Evolutionary conservation across 345 rosid species (phyloP).

Genomic region (Acer yangbiense): DNA sequence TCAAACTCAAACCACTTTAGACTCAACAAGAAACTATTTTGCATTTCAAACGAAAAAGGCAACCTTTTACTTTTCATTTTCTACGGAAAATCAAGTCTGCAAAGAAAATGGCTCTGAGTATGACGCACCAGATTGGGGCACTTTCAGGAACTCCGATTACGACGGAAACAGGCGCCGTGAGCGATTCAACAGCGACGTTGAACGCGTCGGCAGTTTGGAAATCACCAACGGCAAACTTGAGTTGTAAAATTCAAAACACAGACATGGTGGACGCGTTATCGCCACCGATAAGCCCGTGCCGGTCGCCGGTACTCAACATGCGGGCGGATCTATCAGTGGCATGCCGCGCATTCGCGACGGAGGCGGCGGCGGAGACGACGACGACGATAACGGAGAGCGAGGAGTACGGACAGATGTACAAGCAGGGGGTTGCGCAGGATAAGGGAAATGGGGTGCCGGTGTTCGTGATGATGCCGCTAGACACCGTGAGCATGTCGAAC

Average conservation of each 20-base stretch:
- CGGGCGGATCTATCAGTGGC: slow-evolving; percentile 72
- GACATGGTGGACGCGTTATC: slow-evolving; percentile 33
- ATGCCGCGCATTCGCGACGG: slow-evolving; percentile 58
- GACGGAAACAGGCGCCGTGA: slow-evolving; percentile 31
- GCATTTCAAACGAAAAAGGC: not conserved
- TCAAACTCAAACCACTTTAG: not conserved
- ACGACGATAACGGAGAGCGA: slow-evolving; percentile 18
- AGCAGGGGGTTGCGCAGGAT: slow-evolving; percentile 36
- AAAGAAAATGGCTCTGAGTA: slow-evolving; percentile 62
- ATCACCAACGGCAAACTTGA: slow-evolving; percentile 35
- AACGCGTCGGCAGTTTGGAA: slow-evolving; percentile 63
- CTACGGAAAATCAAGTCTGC: not conserved
- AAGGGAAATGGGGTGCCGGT: slow-evolving; percentile 80
- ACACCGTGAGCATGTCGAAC: slow-evolving; percentile 81
- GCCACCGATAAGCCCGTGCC: slow-evolving; percentile 73
- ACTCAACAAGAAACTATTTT: not conserved
- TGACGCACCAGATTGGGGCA: slow-evolving; percentile 70
- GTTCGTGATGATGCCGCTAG: slow-evolving; percentile 98
- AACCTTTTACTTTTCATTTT: not conserved
- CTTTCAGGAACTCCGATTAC: slow-evolving; percentile 57
- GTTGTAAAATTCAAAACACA: slow-evolving; percentile 31
- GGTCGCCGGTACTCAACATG: slow-evolving; percentile 45
- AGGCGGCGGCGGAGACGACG: slow-evolving; percentile 20
- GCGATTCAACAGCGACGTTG: slow-evolving; percentile 40
- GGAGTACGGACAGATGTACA: slow-evolving; percentile 27